Evolutionary conservation across 2,329 filamentous ascomycete species (phyloP).

Genomic region (Plectosphaerella cucumerina): DNA sequence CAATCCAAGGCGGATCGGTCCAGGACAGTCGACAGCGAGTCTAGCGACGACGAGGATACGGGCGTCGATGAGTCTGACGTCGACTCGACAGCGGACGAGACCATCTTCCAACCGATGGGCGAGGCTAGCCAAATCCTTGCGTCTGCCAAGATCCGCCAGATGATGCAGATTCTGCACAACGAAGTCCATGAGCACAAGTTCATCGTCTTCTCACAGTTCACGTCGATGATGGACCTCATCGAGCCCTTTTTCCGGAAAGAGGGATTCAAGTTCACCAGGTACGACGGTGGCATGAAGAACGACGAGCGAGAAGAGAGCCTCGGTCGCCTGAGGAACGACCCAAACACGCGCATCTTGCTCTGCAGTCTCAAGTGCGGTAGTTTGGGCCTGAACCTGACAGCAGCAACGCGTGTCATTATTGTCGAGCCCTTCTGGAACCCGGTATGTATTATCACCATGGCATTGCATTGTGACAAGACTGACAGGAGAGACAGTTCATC

Average conservation of each 20-base stretch:
- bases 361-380: slow-evolving; percentile 94
- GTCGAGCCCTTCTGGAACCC: slow-evolving; percentile 99
- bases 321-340: slow-evolving; percentile 68
- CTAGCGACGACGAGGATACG: slow-evolving; percentile 32
- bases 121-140: slow-evolving; percentile 51
- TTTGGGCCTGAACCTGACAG: slow-evolving; percentile 88
- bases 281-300: slow-evolving; percentile 94
- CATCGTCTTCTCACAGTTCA: slow-evolving; percentile 98
- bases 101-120: slow-evolving; percentile 22
- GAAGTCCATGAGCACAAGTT: slow-evolving; percentile 87
- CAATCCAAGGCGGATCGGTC: slow-evolving; percentile 4
- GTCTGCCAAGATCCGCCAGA: slow-evolving; percentile 88
- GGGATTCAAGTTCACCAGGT: slow-evolving; percentile 76
- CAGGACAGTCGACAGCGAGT: not conserved
- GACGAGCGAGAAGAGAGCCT: slow-evolving; percentile 87
- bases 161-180: slow-evolving; percentile 73
- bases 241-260: slow-evolving; percentile 81
- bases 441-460: slow-evolving; percentile 38
- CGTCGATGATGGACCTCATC: slow-evolving; percentile 93
- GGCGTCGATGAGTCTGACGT: slow-evolving; percentile 37
- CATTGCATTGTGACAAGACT: not conserved
- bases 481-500: slow-evolving; percentile 61
- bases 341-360: slow-evolving; percentile 73
- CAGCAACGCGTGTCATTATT: slow-evolving; percentile 88
- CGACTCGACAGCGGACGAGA: slow-evolving; percentile 32